Base-by-base conservation (phyloP, 176 grass and related monocot genomes). In the Oryza longistaminata region DNA sequence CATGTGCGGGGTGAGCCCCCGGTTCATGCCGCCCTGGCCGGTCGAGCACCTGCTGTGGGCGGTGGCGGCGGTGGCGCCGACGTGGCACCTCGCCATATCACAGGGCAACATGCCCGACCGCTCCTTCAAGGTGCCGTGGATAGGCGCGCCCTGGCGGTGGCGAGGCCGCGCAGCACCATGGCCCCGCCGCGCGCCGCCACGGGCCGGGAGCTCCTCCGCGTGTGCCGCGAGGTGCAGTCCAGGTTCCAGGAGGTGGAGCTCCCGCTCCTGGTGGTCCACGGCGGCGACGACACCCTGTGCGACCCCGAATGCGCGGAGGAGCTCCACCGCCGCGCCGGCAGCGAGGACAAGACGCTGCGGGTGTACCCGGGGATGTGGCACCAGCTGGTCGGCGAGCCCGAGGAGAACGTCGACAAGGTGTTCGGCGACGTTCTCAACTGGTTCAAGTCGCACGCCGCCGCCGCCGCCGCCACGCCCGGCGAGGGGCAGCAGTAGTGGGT, bases 291-390 rank as follows among this genome's bases (percentile, higher is more conserved):
- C 83, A 83, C 83, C 26, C 82, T 97, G 75, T 94, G 95, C 29
- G 92, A 97, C 77, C 92, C 95, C 9, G 84, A 85, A 6, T 91
- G 95, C 61, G 92, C 43, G 44, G 83, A 97, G 86, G 94, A 97
- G 58, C 83, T 97, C 12, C 76, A 82, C 90, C 70, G 68, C 22
- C 88, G 90, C 9, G 90, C 92, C 0, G 75, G 83, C 9, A 93
- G 92, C 90, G 39, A 35, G 52, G 95, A 97, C 87, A 97, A 97
- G 87, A 94, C 88, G 27, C 82, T 97, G 3, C 74, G 67, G 7
- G 69, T 97, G 3, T 93, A 93, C 85, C 92, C 95, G 1, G 95
- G 52, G 19, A 94, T 97, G 92, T 94, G 95, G 95, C 95, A 94
- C 82, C 92, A 94, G 90, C 77, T 97, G 4, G n/a, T 97, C 73